Evolutionary conservation across 2,329 filamentous ascomycete genomes (phyloP).

Genomic region (Drechslerella dactyloides): DNA sequence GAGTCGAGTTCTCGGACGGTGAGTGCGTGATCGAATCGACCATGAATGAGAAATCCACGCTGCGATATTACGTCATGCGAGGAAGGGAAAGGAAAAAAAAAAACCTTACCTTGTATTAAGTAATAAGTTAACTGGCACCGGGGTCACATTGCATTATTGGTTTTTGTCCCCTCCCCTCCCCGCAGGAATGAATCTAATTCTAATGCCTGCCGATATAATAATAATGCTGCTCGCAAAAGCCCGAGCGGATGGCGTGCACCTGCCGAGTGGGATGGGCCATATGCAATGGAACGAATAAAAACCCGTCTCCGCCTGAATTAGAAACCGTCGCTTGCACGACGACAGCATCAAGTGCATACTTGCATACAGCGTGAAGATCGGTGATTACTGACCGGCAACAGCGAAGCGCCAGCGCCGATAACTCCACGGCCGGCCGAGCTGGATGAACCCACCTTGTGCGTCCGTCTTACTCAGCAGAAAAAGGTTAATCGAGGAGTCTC

Average conservation of each 20-base stretch:
- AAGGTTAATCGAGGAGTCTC: neutral
- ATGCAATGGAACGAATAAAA: conserved; percentile 1
- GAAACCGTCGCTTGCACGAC: too few species aligned
- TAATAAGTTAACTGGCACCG: too few species aligned
- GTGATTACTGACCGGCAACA: neutral
- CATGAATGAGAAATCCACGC: too few species aligned
- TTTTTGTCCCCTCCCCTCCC: too few species aligned
- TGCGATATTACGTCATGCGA: too few species aligned
- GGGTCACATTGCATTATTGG: neutral
- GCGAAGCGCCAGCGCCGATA: neutral
- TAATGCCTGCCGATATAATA: too few species aligned
- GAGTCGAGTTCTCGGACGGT: too few species aligned
- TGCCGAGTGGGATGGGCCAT: neutral
- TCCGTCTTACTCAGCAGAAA: conserved; percentile 1
- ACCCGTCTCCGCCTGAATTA: conserved; percentile 3
- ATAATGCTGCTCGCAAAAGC: neutral
- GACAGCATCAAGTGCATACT: too few species aligned
- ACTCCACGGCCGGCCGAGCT: neutral
- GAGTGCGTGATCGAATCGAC: too few species aligned
- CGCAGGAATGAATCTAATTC: too few species aligned
- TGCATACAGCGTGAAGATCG: neutral
- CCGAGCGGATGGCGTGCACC: neutral
- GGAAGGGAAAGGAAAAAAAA: too few species aligned
- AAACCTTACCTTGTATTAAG: too few species aligned
- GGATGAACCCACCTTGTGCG: neutral